phyloP scores from a whole-genome alignment of 495 filamentous ascomycete genomes.

The Trypethelium eluteriae region DNA sequence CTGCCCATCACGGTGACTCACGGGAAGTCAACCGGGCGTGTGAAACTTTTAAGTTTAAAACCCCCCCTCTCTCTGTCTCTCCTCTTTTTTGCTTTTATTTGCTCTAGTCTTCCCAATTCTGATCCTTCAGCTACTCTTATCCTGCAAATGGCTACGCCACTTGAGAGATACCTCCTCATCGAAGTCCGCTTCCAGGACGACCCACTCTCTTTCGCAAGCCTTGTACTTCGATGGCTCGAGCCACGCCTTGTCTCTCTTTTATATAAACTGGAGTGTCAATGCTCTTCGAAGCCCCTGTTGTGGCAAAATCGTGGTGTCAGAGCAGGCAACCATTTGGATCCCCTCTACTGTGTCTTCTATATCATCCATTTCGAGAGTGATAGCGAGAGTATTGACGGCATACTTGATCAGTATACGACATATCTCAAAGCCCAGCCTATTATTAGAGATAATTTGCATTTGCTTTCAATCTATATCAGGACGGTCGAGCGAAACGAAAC shows the following conservation, averaged over 20 bases:
- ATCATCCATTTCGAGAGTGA: not conserved
- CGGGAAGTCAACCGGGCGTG: not conserved
- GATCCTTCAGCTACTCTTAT: not conserved
- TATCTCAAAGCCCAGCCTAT: not conserved
- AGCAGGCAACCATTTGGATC: not conserved
- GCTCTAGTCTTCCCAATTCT: not conserved
- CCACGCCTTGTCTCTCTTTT: not conserved
- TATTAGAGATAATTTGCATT: not conserved
- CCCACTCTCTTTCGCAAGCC: not conserved
- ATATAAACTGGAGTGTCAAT: not conserved
- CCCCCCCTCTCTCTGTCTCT: not conserved
- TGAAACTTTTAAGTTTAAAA: too few species aligned
- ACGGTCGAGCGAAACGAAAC: not conserved
- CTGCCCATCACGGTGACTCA: not conserved
- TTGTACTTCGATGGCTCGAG: conserved; percentile 4
- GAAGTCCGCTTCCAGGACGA: not conserved
- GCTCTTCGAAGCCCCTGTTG: not conserved
- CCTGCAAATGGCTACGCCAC: not conserved
- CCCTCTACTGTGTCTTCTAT: not conserved
- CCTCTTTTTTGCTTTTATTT: not conserved
- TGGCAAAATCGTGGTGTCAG: not conserved
- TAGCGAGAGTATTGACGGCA: not conserved
- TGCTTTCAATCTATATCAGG: not conserved
- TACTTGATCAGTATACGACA: not conserved
- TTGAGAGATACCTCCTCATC: not conserved